phyloP scores from a whole-genome alignment of 441 rosid genomes.

The Cnidoscolus chayamansa region DNA sequence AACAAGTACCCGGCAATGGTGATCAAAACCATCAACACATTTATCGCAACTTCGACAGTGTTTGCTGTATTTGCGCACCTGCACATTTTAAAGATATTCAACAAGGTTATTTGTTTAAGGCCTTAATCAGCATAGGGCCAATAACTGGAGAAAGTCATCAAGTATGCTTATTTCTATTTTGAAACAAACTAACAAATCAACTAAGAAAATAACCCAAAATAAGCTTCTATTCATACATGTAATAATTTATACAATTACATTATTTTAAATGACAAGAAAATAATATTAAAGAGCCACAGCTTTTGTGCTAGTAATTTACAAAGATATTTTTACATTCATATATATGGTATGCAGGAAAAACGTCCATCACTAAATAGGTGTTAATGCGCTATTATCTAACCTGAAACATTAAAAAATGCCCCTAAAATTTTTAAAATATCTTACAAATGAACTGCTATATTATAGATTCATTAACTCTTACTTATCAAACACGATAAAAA shows the following conservation, averaged over 20 bases:
- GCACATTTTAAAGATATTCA: conserved; percentile 24
- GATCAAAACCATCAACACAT: conserved; percentile 98
- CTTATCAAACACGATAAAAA: background rate
- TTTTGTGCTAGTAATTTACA: background rate
- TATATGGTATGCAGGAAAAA: background rate
- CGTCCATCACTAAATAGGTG: background rate
- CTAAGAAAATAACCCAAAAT: background rate
- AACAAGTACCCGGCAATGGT: conserved; percentile 80
- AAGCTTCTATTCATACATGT: background rate
- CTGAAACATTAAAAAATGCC: background rate
- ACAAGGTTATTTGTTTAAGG: background rate
- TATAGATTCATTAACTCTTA: background rate
- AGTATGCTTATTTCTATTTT: background rate
- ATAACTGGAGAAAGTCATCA: background rate
- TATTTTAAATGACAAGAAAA: background rate
- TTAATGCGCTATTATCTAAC: background rate
- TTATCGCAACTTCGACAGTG: conserved; percentile 96
- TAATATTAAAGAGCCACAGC: background rate
- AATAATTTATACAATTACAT: background rate
- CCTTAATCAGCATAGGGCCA: background rate
- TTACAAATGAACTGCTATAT: too few relatives aligned
- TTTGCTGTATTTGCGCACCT: conserved; percentile 92
- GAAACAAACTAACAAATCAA: background rate
- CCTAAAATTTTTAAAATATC: background rate
- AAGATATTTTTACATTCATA: background rate